Evolutionary conservation across 306 rosid species (phyloP), one percentile per base, ranked within the genome.

Genomic region (Pueraria montana): DNA sequence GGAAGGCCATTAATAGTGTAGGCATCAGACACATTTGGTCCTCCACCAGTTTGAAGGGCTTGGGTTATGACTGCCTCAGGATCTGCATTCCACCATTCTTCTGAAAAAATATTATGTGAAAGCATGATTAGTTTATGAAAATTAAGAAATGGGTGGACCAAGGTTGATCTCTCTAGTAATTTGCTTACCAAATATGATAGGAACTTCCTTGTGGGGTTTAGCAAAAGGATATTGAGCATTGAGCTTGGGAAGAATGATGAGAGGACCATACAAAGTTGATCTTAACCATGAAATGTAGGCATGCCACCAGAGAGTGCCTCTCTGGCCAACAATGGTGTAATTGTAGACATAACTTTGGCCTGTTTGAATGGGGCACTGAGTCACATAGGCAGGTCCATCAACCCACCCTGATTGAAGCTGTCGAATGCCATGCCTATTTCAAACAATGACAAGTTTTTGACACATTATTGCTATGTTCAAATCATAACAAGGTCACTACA

Each of bases 21-120:
- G 21, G 97, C 96, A 81, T 93, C 93, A 2, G 97, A 93, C 36
- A 93, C 97, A 76, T 91, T 93, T 50, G 96, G 94, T 24, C 92
- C 94, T 36, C 96, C 96, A 13, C 96, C 96, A 0, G 86, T 90
- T 82, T 86, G 87, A 42, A 88, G 4, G 16, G 97, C 97, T 55
- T 91, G 90, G 38, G 46, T 49, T 46, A 93, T 89, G 24, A 93
- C 81, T 78, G 92, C 91, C 79, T 93, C 96, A 56, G 96, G 55
- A 77, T 91, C 90, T 18, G 87, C 84, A 84, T 91, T 93, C 88
- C 88, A 91, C 96, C 96, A 91, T 86, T 93, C 96, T 13, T 96
- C 97, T 93, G 49, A 30, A 84, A 74, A 4, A 21, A 3, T 5
- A 34, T 11, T 10, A 8, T 18, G 45, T 5, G 6, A 58, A 43